Evolutionary conservation across 2,329 filamentous ascomycete genomes (phyloP).

Genomic region (Trichoderma oligosporum): DNA sequence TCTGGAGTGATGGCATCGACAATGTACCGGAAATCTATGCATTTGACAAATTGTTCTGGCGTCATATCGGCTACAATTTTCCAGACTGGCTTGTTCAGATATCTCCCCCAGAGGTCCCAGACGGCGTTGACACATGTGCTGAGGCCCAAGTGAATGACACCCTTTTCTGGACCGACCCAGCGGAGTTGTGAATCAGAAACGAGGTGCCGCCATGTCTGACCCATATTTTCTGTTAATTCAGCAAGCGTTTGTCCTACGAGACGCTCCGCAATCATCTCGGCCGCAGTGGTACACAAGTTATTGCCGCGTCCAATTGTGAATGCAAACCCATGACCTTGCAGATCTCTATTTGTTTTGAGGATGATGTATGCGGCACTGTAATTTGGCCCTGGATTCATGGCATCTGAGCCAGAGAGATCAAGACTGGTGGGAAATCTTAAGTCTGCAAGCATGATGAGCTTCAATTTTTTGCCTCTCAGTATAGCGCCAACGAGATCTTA

Average conservation of each 20-base stretch:
- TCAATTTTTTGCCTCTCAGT: no score
- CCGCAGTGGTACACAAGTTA: conserved; percentile 80
- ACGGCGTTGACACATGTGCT: conserved; percentile 88
- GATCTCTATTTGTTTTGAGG: conserved; percentile 70
- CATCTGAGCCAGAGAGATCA: conserved; percentile 94
- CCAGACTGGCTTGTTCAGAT: conserved; percentile 81
- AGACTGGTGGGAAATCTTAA: conserved; percentile 86
- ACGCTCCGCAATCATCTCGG: conserved; percentile 73
- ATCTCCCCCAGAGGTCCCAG: conserved; percentile 94
- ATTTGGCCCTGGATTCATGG: conserved; percentile 91
- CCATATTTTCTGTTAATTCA: conserved; percentile 75
- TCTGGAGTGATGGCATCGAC: conserved; percentile 83
- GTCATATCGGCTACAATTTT: conserved; percentile 82
- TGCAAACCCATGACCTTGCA: conserved; percentile 73
- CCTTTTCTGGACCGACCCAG: conserved; percentile 93
- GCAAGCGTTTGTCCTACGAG: conserved; percentile 72
- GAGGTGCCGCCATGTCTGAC: conserved; percentile 83
- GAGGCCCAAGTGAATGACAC: conserved; percentile 87
- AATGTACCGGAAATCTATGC: conserved; percentile 92
- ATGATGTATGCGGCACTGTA: conserved; percentile 96
- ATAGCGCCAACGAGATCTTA: conserved; percentile 28
- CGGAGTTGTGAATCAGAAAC: conserved; percentile 85
- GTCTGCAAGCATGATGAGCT: conserved; percentile 44
- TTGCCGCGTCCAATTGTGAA: conserved; percentile 89
- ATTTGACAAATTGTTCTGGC: conserved; percentile 77